phyloP scores from a whole-genome alignment of 345 rosid genomes.

The Eucalyptus pauciflora region DNA sequence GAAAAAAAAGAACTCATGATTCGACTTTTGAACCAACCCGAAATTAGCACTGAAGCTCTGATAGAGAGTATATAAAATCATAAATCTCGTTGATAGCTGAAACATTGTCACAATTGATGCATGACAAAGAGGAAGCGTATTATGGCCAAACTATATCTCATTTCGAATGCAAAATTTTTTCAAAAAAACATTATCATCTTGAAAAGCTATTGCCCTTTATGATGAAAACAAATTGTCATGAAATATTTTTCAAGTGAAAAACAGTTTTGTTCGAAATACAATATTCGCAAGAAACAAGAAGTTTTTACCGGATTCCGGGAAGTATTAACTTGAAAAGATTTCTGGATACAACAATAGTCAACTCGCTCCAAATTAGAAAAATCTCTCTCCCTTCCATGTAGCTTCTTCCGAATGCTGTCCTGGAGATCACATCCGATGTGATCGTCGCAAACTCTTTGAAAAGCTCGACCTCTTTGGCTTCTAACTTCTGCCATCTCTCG shows the following conservation, averaged over 20 bases:
- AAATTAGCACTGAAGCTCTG: too few species aligned
- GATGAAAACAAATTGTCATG: neutral
- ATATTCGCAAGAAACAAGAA: neutral
- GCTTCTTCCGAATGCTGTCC: constrained; percentile 40
- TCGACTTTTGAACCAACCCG: too few species aligned
- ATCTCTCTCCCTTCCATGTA: constrained; percentile 25
- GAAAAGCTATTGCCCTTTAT: neutral
- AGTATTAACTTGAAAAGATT: neutral
- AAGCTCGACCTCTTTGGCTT: constrained; percentile 24
- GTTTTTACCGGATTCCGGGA: constrained; percentile 12
- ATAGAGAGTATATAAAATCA: too few species aligned
- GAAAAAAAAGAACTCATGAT: too few species aligned
- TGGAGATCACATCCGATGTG: constrained; percentile 32
- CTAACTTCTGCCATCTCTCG: constrained; percentile 19
- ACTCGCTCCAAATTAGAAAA: constrained; percentile 9
- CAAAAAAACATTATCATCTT: neutral
- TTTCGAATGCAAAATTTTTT: rapidly evolving
- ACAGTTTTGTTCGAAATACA: neutral
- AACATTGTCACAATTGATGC: too few species aligned
- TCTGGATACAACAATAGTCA: neutral
- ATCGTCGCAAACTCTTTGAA: constrained; percentile 13
- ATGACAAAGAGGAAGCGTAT: too few species aligned
- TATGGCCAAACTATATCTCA: too few species aligned
- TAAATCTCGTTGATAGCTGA: too few species aligned
- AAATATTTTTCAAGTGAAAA: neutral